Evolutionary conservation across 495 filamentous ascomycete genomes (phyloP), one percentile per base, ranked within the genome.

Genomic region (Rusavskia elegans): DNA sequence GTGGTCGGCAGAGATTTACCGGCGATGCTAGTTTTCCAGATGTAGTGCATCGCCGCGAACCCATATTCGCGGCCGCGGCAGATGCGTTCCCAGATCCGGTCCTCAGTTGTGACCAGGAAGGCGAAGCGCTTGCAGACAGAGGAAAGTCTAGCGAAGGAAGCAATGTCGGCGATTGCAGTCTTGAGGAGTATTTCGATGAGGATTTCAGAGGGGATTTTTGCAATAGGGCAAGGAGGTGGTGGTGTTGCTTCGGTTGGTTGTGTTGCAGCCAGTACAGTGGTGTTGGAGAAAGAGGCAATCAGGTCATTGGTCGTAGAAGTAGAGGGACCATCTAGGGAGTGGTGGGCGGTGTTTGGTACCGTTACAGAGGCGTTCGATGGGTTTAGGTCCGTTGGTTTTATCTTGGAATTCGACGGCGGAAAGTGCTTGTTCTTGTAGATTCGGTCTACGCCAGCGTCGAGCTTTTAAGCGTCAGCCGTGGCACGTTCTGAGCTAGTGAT

Each of bases 351-450:
- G 53, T 74, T 72, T 0, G 76, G 69, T 13, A 73, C 71, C 8
- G 78, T 74, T 10, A 65, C 59, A n/a, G 77, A 45, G 29, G 74
- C 68, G 60, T 71, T 72, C 10, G 78, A 72, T 11, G 74, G 71
- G 53, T 82, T 79, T 38, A 66, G 40, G 52, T 78, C 67, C 0
- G 67, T 57, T 5, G 71, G 59, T 66, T 76, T 81, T 53, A 77
- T 72, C 60, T 71, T 70, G 53, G 72, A 74, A 21, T 72, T 65
- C 11, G 81, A 74, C 0, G 81, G 64, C 14, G 80, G 83, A 61
- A 89, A 98, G 69, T 96, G 82, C 68, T 98, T 96, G 57, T 84
- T 80, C 55, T 83, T 84, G 68, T 95, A 98, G 39, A 77, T 74
- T 57, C 86, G 78, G 66, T 96, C 87, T 35, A 96, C 90, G 25